These are phyloP conservation scores for Choiromyces venosus DNA, from an alignment of 495 filamentous ascomycete genomes.

Conservation along the genomic window DNA sequence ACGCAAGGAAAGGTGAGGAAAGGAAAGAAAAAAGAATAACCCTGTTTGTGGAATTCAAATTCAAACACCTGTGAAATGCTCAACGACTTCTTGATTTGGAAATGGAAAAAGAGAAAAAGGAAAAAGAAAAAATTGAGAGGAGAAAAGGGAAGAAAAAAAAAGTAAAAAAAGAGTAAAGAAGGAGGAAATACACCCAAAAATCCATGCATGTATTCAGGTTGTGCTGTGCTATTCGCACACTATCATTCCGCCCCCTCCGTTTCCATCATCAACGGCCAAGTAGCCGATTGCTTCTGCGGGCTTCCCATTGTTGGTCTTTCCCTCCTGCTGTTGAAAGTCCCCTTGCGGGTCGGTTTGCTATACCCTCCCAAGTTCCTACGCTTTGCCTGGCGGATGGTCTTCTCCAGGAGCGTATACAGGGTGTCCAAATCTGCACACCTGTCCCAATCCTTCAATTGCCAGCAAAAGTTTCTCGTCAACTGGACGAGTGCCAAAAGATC, in stretches of 20 bases:
- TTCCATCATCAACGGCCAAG: conserved; percentile 19
- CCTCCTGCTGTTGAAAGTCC: not conserved
- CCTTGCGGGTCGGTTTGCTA: conserved; percentile 13
- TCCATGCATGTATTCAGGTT: not conserved
- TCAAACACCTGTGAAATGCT: not conserved
- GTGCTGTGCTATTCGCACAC: not conserved
- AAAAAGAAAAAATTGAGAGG: not conserved
- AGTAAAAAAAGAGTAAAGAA: not conserved
- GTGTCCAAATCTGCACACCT: conserved; percentile 35
- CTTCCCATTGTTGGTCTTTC: conserved; percentile 3
- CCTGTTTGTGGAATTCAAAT: not conserved
- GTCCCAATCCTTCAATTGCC: conserved; percentile 42
- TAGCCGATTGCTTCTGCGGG: conserved; percentile 23
- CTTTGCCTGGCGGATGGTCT: conserved; percentile 22
- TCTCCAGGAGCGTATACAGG: conserved; percentile 34
- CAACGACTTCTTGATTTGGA: not conserved
- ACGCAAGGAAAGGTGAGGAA: not conserved
- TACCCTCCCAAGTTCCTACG: conserved; percentile 22
- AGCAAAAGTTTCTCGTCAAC: conserved; percentile 39
- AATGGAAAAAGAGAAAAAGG: not conserved
- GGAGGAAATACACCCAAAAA: not conserved
- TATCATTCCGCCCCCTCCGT: not conserved
- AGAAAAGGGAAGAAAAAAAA: not conserved
- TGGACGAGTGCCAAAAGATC: conserved; percentile 40
- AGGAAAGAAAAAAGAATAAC: not conserved